Evolutionary conservation across 2,329 filamentous ascomycete genomes (phyloP).

Genomic region (Lasiodiplodia gonubiensis): DNA sequence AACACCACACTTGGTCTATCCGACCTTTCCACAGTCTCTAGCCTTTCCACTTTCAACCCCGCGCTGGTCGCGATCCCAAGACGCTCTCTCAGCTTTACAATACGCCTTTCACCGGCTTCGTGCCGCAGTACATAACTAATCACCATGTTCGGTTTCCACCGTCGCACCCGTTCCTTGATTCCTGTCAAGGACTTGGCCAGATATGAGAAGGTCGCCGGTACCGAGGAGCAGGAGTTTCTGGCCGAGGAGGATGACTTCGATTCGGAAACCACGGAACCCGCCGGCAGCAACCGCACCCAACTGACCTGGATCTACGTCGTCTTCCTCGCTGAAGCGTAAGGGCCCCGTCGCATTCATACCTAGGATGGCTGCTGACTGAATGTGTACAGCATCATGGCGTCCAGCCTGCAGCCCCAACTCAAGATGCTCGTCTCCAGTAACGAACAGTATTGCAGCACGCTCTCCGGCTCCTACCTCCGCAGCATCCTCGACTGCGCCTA

Average conservation of each 20-base stretch:
- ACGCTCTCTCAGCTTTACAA: slow-evolving; percentile 24
- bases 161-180: slow-evolving; percentile 50
- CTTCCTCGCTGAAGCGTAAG: slow-evolving; percentile 55
- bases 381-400: slow-evolving; percentile 51
- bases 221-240: slow-evolving; percentile 38
- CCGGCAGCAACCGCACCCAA: slow-evolving; percentile 32
- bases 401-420: slow-evolving; percentile 55
- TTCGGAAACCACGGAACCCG: slow-evolving; percentile 28
- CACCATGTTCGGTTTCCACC: slow-evolving; percentile 52
- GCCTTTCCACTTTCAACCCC: slow-evolving; percentile 2
- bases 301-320: slow-evolving; percentile 53
- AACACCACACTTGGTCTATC: slow-evolving; percentile 20
- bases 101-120: background rate
- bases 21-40: slow-evolving; percentile 22
- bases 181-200: slow-evolving; percentile 50
- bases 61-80: slow-evolving; percentile 26
- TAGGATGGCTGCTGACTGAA: background rate
- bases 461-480: slow-evolving; percentile 53
- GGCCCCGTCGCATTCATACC: background rate
- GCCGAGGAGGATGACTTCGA: slow-evolving; percentile 40
- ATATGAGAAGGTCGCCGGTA: slow-evolving; percentile 47
- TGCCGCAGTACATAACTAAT: slow-evolving; percentile 15
- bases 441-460: slow-evolving; percentile 51
- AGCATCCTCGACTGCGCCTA: slow-evolving; percentile 57
- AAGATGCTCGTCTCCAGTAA: slow-evolving; percentile 51